These are phyloP conservation scores for Paramecium sonneborni DNA, from an alignment of 73 alveolate genomes.

Conservation along the genomic window DNA sequence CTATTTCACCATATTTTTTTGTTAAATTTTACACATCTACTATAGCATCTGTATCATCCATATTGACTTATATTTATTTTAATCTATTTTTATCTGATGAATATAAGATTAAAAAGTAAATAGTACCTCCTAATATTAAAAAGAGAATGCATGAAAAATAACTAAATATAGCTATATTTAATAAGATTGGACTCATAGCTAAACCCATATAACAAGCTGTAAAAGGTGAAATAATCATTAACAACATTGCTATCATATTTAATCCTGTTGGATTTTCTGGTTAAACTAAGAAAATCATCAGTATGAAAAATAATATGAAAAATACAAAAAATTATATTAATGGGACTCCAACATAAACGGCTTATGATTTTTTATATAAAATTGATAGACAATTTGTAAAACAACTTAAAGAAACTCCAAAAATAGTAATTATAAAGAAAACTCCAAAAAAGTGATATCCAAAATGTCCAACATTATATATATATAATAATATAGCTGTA, in stretches of 20 bases:
- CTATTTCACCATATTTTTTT: neutral
- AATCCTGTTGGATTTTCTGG: neutral
- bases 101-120: neutral
- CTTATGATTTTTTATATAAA: neutral
- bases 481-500: neutral
- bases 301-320: neutral
- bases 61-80: neutral
- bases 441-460: neutral
- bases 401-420: neutral
- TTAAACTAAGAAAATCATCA: neutral
- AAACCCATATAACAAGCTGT: neutral
- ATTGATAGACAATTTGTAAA: neutral
- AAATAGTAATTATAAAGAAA: neutral
- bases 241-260: neutral
- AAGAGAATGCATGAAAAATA: neutral
- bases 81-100: neutral
- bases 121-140: neutral
- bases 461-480: neutral
- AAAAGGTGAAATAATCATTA: neutral
- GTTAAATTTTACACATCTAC: slow-evolving; percentile 66
- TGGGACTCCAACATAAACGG: neutral
- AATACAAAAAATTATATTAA: neutral
- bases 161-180: neutral
- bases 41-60: neutral
- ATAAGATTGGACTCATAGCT: neutral